Conservation (phyloP, 1,284 basidiomycete species). For the Porogramme epimiltina region DNA sequence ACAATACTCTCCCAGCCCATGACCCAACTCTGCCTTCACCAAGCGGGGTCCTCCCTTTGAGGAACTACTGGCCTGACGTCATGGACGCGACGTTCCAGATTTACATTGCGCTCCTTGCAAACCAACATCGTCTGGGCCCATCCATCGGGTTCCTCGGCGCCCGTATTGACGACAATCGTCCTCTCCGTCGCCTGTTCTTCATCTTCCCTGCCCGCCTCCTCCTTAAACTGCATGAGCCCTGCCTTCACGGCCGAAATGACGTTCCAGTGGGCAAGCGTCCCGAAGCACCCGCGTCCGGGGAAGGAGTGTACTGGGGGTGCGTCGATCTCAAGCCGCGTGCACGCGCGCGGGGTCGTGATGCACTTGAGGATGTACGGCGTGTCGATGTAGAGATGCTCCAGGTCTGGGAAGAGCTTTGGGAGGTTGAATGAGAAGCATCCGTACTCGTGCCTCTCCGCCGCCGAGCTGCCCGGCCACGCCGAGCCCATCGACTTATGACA, state of each 20-base stretch:
- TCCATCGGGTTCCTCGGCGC: constrained; percentile 4
- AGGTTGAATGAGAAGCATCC: constrained; percentile 18
- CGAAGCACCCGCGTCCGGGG: constrained; percentile 6
- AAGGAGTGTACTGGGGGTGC: constrained; percentile 14
- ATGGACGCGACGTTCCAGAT: constrained; percentile 9
- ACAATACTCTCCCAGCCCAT: no score
- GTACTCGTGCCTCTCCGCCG: neutral
- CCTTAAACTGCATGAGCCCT: constrained; percentile 3
- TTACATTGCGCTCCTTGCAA: constrained; percentile 8
- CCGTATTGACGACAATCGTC: constrained; percentile 16
- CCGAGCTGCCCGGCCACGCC: neutral
- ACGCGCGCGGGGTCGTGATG: constrained; percentile 2
- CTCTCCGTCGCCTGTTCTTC: no score
- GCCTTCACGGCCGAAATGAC: constrained; percentile 12
- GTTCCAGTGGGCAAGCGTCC: constrained; percentile 18
- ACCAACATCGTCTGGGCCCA: constrained; percentile 7
- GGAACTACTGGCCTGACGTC: no score
- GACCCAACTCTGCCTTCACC: no score
- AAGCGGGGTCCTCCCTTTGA: no score
- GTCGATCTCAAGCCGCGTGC: constrained; percentile 12
- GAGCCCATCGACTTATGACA: constrained; percentile 13
- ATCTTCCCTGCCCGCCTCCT: neutral
- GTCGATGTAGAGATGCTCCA: constrained; percentile 16
- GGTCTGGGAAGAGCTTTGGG: constrained; percentile 13
- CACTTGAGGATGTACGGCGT: constrained; percentile 17